Evolutionary conservation across 352 stramenopile genomes (phyloP), one percentile per base, ranked within the genome.

Genomic region (Globisporangium spiculum): DNA sequence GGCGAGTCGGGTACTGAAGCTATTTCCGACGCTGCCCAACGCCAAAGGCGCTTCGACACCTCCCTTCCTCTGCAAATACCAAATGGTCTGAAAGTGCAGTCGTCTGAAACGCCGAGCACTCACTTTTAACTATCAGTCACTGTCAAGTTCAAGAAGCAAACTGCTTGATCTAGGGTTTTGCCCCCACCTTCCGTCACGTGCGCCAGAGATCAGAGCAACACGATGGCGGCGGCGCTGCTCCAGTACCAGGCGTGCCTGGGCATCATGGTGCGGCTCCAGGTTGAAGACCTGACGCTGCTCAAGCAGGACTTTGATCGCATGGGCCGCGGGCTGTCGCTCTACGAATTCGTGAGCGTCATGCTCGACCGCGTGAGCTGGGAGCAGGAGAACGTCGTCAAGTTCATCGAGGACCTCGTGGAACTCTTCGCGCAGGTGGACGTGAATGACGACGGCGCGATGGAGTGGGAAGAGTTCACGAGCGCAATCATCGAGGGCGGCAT

Each of bases 381-480:
- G 36, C 68, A 68, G 0, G 73, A 75, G 20, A 92, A 66, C 46
- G 84, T 83, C 44, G 72, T 92, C 18, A 61, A 67, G 16, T 89
- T 94, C 48, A 84, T 94, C 41, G 67, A 91, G 44, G 84, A 94
- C 60, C 75, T 94, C n/a, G 63, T 91, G 7, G 86, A 94, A 68
- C 74, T 94, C 1, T 94, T 92, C 38, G 78, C 77, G 6, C 83
- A 92, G 55, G 83, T 94, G 30, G 86, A 91, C 55, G 84, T 92
- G 62, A 92, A 92, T 32, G 83, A 84, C 12, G 84, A 92, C 67
- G 86, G 86, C 26, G 80, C 79, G 10, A 94, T 92, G 86, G 81
- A 89, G 59, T 94, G 86, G 86, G 86, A 94, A 32, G 86, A 94
- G 68, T 94, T 94, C 58, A 94, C 86, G 36, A 89, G 78, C 30